phyloP scores from a whole-genome alignment of 768 basidiomycete genomes.

The Rhizopogon salebrosus region DNA sequence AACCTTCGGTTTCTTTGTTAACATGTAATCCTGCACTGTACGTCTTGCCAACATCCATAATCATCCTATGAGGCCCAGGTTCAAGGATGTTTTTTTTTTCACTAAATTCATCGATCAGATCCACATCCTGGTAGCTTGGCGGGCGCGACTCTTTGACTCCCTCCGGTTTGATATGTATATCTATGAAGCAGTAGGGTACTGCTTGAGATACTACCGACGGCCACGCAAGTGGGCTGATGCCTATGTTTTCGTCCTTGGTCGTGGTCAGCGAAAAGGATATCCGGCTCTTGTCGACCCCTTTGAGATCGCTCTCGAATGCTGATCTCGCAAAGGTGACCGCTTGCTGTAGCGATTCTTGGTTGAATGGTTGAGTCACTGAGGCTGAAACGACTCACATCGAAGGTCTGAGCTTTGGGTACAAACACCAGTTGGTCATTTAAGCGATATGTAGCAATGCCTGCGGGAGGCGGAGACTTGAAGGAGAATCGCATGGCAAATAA shows the following conservation, averaged over 20 bases:
- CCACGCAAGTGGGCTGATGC: slow-evolving; percentile 53
- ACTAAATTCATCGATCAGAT: too few species aligned
- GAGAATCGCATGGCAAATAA: neutral
- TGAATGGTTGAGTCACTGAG: neutral
- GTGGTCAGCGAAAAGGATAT: slow-evolving; percentile 42
- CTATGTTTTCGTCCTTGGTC: slow-evolving; percentile 31
- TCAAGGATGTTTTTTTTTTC: too few species aligned
- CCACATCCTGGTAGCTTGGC: slow-evolving; percentile 43
- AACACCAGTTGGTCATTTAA: slow-evolving; percentile 40
- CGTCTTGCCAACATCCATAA: too few species aligned
- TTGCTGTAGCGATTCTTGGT: slow-evolving; percentile 28
- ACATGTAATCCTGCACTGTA: too few species aligned
- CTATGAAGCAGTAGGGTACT: slow-evolving; percentile 41
- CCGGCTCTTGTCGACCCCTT: slow-evolving; percentile 30
- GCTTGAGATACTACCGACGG: slow-evolving; percentile 33
- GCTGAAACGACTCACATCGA: slow-evolving; percentile 31
- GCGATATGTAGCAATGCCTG: slow-evolving; percentile 49
- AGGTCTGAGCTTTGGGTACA: slow-evolving; percentile 38
- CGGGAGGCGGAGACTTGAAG: slow-evolving; percentile 11
- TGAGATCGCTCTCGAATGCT: slow-evolving; percentile 41
- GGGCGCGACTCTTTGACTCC: slow-evolving; percentile 27
- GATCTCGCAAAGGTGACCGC: slow-evolving; percentile 46
- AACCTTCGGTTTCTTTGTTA: too few species aligned
- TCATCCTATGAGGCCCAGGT: too few species aligned
- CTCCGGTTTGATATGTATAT: slow-evolving; percentile 35